These are phyloP conservation scores for Spirogloea muscicola DNA, from an alignment of 139 green algal species.

Conservation along the genomic window DNA sequence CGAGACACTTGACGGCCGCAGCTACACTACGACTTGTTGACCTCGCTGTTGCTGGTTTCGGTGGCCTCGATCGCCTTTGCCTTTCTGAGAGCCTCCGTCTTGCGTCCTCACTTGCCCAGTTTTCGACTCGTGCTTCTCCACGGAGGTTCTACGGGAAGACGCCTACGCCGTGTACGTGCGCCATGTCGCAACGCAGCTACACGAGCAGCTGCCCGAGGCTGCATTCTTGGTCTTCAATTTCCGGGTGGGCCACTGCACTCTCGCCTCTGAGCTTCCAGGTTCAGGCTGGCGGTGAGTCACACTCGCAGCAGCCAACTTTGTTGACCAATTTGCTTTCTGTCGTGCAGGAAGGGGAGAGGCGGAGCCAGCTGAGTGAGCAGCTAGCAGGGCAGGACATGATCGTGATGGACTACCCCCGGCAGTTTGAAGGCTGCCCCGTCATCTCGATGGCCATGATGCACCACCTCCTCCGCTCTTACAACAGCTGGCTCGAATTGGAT, in stretches of 20 bases:
- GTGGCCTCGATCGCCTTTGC: no score
- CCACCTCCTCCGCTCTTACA: constrained; percentile 18
- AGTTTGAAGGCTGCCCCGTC: constrained; percentile 45
- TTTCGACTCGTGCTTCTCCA: constrained; percentile 45
- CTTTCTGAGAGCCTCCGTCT: no score
- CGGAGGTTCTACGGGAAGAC: constrained; percentile 19
- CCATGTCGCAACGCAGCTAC: constrained; percentile 20
- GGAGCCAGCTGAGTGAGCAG: constrained; percentile 16
- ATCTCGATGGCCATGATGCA: constrained; percentile 40
- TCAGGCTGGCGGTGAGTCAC: no score
- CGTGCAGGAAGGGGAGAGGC: constrained; percentile 36
- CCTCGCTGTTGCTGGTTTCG: no score
- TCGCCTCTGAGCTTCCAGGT: no score
- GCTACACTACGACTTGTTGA: no score
- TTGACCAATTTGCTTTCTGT: no score
- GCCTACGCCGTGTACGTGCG: constrained; percentile 38
- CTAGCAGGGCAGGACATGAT: constrained; percentile 34
- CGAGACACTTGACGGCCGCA: no score
- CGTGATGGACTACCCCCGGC: constrained; percentile 35
- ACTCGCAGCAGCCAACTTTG: no score
- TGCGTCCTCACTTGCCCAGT: no score
- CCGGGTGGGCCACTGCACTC: no score
- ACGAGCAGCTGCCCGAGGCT: constrained; percentile 19
- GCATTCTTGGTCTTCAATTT: constrained; percentile 48
- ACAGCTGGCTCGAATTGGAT: constrained; percentile 45